Conservation (phyloP, 305 asterid species). For the Stenogyne calaminthoides region DNA sequence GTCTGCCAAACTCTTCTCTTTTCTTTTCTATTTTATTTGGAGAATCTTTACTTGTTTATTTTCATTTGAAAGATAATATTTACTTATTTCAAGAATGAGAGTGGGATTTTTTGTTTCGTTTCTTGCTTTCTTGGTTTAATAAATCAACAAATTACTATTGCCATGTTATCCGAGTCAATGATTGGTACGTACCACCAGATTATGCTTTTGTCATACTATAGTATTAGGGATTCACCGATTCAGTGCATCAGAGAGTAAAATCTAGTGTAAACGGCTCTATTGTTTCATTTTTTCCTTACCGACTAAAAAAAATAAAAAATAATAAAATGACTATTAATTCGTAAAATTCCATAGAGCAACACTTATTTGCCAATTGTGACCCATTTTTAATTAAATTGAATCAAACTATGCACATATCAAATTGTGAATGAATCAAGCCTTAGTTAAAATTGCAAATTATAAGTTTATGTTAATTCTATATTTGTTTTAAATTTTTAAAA, state of each 20-base stretch:
- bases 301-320: neutral
- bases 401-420: too few species aligned
- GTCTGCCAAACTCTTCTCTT: too few species aligned
- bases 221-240: constrained; percentile 17
- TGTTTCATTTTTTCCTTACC: neutral
- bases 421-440: too few species aligned
- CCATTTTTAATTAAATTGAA: too few species aligned
- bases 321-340: neutral
- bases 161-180: constrained; percentile 31
- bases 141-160: neutral
- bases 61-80: too few species aligned
- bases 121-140: neutral
- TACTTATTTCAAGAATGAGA: neutral
- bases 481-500: too few species aligned
- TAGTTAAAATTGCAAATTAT: too few species aligned
- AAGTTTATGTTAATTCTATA: too few species aligned
- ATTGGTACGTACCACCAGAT: constrained; percentile 24
- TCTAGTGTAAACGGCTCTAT: constrained; percentile 7
- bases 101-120: constrained; percentile 2
- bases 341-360: neutral
- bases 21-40: too few species aligned
- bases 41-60: too few species aligned
- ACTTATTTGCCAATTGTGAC: too few species aligned
- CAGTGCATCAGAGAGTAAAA: constrained; percentile 27
- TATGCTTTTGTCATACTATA: constrained; percentile 30